Evolutionary conservation across 768 basidiomycete genomes (phyloP), one percentile per base, ranked within the genome.

Genomic region (Macrolepiota albuminosa): DNA sequence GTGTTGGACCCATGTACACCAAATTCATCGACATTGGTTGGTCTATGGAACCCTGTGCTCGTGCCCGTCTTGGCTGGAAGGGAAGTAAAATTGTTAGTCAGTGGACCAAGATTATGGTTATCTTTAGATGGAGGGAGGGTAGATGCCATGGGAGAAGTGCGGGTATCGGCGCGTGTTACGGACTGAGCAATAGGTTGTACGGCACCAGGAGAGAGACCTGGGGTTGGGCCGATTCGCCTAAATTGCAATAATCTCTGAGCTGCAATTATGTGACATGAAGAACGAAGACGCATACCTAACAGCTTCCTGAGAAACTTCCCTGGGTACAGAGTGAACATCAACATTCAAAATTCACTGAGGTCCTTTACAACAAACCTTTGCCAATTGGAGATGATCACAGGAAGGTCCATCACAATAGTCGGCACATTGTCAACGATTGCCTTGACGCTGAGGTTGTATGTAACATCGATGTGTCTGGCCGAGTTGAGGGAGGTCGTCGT

Each of bases 311-410:
- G 90, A 92, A 8, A 89, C 86, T 47, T 76, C 76, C 67, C 91
- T 91, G 61, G 37, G 59, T 14, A 60, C n/a, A 56, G 61, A 33
- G 57, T 43, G 49, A 55, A 55, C 11, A 60, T 56, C 16, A 59
- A 24, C 26, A 56, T 62, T 21, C 57, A 58, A 37, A 57, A 47
- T 16, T 40, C 26, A 29, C 18, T 33, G 10, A 34, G 21, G 57
- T 50, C 6, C 9, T 13, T 7, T 46, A 52, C 29, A 37, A 74
- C 85, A 48, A 61, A 89, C 91, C 87, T 83, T 65, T 88, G 89
- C 91, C 91, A 93, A 65, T 93, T 93, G 5, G 91, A 91, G 39
- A 94, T 78, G 48, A 91, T 85, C 18, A 93, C 81, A 18, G 91
- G 91, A 31, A 94, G 73, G 33, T 91, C 89, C 78, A 92, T 82